Conservation (phyloP, 805 yeast genomes). For the Cyberlindnera xylosilytica region DNA sequence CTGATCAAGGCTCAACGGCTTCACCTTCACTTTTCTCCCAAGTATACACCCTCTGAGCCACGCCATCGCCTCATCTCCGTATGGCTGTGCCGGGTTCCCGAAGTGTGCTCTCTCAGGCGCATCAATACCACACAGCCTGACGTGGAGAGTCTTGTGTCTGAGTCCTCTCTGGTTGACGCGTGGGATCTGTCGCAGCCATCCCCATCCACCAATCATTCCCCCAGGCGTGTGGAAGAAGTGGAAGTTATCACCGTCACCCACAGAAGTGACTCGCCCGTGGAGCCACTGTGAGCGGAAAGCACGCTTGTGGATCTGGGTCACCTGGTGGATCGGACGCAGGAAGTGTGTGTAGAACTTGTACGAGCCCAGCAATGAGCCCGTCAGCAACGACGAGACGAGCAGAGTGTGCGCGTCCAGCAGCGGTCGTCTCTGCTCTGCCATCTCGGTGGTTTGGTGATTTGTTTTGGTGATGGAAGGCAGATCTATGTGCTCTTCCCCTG, state of each 20-base stretch:
- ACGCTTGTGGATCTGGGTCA: slow-evolving; percentile 46
- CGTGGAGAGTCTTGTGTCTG: slow-evolving; percentile 68
- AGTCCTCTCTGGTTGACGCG: slow-evolving; percentile 40
- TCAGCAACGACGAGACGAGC: slow-evolving; percentile 30
- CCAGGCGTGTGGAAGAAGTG: slow-evolving; percentile 94
- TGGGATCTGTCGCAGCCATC: slow-evolving; percentile 77
- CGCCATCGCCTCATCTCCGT: slow-evolving; percentile 72
- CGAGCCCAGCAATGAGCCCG: slow-evolving; percentile 40
- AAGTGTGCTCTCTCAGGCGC: slow-evolving; percentile 96
- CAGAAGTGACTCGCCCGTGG: slow-evolving; percentile 79
- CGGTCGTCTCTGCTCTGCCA: slow-evolving; percentile 5
- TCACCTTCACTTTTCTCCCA: slow-evolving; percentile 67
- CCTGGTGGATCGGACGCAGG: slow-evolving; percentile 49
- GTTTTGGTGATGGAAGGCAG: too few species aligned
- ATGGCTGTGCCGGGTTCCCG: slow-evolving; percentile 91
- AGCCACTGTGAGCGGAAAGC: slow-evolving; percentile 44
- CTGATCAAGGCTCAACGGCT: slow-evolving; percentile 83
- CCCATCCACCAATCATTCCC: slow-evolving; percentile 87
- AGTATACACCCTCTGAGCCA: slow-evolving; percentile 71
- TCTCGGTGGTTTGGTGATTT: too few species aligned
- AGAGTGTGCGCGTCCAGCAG: slow-evolving; percentile 24
- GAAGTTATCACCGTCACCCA: slow-evolving; percentile 95
- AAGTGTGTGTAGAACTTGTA: slow-evolving; percentile 44
- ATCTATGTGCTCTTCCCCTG: background rate
- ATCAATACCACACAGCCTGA: slow-evolving; percentile 89